These are phyloP conservation scores for Aplosporella prunicola DNA, from an alignment of 2,329 filamentous ascomycete genomes.

Conservation along the genomic window DNA sequence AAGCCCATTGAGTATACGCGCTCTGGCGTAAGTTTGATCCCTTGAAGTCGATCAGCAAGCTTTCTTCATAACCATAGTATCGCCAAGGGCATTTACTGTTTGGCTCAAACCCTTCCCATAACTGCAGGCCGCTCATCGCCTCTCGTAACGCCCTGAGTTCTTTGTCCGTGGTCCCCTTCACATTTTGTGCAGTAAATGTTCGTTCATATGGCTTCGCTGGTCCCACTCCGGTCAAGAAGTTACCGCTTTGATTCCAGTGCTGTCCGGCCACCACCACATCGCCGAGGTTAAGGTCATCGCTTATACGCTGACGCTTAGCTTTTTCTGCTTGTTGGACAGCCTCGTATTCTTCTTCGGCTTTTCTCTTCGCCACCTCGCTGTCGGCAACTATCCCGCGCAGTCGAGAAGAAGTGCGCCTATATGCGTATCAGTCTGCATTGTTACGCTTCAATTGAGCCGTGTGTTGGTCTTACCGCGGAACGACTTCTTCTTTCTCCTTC, in stretches of 20 bases:
- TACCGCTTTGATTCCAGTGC: constrained; percentile 59
- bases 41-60: constrained; percentile 32
- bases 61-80: no score
- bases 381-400: constrained; percentile 55
- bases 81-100: constrained; percentile 56
- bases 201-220: constrained; percentile 69
- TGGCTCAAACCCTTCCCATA: constrained; percentile 79
- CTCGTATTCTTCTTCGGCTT: constrained; percentile 55
- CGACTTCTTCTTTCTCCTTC: constrained; percentile 49
- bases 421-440: background rate
- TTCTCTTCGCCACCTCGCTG: constrained; percentile 58
- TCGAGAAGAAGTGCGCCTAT: constrained; percentile 47
- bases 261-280: constrained; percentile 74
- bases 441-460: background rate
- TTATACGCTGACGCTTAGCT: constrained; percentile 55
- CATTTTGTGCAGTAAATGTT: constrained; percentile 78
- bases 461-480: constrained; percentile 35
- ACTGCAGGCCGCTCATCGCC: constrained; percentile 63
- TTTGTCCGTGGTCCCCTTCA: constrained; percentile 68
- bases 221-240: constrained; percentile 59
- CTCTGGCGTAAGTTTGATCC: constrained; percentile 85
- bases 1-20: constrained; percentile 80
- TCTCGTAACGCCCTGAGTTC: constrained; percentile 63
- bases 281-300: constrained; percentile 59
- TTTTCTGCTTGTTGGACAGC: constrained; percentile 48